phyloP scores from a whole-genome alignment of 805 yeast genomes.

The Saturnispora hagleri region DNA sequence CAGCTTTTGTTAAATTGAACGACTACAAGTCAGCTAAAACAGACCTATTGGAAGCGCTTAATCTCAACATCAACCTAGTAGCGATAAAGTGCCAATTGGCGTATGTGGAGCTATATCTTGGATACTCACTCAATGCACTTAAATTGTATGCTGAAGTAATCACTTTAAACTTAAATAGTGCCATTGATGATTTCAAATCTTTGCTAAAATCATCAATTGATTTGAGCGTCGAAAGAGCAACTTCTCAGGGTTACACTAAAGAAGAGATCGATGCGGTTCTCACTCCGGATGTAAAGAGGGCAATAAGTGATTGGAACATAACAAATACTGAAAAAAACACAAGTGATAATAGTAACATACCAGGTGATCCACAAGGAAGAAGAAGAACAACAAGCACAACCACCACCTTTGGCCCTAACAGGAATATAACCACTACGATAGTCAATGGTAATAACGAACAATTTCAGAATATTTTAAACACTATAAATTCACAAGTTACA shows the following conservation, averaged over 20 bases:
- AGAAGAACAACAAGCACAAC: not conserved
- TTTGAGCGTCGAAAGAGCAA: not conserved
- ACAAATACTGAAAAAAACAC: not conserved
- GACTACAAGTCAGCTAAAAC: conserved; percentile 3
- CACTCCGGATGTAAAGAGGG: not conserved
- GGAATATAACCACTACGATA: not conserved
- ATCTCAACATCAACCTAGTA: not conserved
- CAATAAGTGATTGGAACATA: not conserved
- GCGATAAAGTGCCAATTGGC: conserved; percentile 1
- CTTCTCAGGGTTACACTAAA: conserved; percentile 1
- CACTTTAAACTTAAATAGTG: not conserved
- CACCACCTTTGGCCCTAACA: not conserved
- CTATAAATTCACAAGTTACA: not conserved
- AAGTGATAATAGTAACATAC: not conserved
- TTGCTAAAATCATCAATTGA: not conserved
- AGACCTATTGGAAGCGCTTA: not conserved
- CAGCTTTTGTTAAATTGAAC: not conserved
- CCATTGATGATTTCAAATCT: not conserved
- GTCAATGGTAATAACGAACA: not conserved
- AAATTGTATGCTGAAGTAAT: not conserved
- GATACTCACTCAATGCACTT: not conserved
- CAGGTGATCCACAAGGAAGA: not conserved
- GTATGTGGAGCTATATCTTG: not conserved
- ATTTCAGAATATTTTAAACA: not conserved
- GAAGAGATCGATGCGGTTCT: not conserved